phyloP scores from a whole-genome alignment of 2,329 filamentous ascomycete species.

The Pseudocercospora vitis region DNA sequence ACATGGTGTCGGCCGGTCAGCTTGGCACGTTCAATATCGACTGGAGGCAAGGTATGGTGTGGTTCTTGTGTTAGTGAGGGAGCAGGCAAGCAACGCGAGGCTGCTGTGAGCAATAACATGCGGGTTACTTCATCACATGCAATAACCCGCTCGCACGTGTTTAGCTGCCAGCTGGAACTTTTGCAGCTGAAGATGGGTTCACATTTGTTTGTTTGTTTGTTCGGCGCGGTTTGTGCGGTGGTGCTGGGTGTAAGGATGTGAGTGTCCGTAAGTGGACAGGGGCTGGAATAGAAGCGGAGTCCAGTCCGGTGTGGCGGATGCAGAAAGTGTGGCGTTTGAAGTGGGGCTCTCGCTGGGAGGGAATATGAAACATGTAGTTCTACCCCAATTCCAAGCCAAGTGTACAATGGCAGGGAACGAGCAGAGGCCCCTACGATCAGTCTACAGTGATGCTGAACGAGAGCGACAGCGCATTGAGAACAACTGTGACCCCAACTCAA shows the following conservation, averaged over 20 bases:
- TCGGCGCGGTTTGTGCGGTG: no score
- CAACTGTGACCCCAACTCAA: constrained; percentile 63
- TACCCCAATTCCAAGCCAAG: background rate
- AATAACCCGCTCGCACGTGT: background rate
- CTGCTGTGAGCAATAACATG: no score
- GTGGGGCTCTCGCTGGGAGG: constrained; percentile 1
- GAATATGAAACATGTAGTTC: background rate
- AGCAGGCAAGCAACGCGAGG: background rate
- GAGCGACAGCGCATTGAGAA: constrained; percentile 60
- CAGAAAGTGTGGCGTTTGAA: background rate
- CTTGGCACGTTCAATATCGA: no score
- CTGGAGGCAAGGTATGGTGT: no score
- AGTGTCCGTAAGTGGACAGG: no score
- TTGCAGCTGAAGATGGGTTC: background rate
- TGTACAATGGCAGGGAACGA: constrained; percentile 44
- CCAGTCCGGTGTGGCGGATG: no score
- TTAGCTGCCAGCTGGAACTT: background rate
- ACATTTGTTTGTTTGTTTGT: constrained; percentile 10
- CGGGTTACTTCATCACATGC: background rate
- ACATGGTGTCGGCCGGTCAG: constrained; percentile 11
- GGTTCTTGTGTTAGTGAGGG: background rate
- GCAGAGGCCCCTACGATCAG: constrained; percentile 55
- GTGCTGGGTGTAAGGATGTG: no score
- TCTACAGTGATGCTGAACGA: constrained; percentile 56
- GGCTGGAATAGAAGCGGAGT: no score